Percentiles rank a stretch among this genome's conserved stretches.
Conservation (phyloP, 768 basidiomycete species). For the Trametes elegans region DNA sequence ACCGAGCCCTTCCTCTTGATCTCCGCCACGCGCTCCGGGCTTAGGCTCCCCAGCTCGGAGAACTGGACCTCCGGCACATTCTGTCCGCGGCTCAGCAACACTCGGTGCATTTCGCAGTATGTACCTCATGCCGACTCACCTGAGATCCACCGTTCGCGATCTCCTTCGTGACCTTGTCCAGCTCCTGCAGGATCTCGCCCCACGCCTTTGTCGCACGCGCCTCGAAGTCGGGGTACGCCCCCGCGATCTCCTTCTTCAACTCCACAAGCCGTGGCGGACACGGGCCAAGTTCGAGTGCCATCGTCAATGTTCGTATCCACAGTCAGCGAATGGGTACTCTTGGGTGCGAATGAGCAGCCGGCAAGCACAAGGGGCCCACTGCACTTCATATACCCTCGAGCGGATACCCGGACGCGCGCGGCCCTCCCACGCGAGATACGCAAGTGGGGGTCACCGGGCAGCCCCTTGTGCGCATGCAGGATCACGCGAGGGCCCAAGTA, state of each 20-base stretch:
- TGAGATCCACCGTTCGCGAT: slow-evolving; percentile 48
- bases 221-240: slow-evolving; percentile 50
- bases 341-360: background rate
- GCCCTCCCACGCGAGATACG: slow-evolving; percentile 10
- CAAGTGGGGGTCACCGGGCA: slow-evolving; percentile 7
- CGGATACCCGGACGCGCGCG: background rate
- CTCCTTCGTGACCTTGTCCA: slow-evolving; percentile 43
- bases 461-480: background rate
- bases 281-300: slow-evolving; percentile 24
- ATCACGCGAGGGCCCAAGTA: slow-evolving; percentile 10
- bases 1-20: slow-evolving; percentile 58
- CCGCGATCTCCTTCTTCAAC: slow-evolving; percentile 56
- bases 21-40: slow-evolving; percentile 42
- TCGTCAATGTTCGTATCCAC: background rate
- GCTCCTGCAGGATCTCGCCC: slow-evolving; percentile 53
- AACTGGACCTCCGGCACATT: slow-evolving; percentile 64
- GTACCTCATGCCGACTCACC: no score
- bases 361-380: no score
- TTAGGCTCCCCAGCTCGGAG: slow-evolving; percentile 47
- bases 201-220: slow-evolving; percentile 51
- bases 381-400: no score
- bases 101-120: no score
- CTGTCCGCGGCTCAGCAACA: slow-evolving; percentile 37
- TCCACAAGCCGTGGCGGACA: slow-evolving; percentile 52
- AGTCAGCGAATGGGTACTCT: no score